A percentile compares a stretch with the other conserved stretches of the same genome.
phyloP scores from a whole-genome alignment of 805 yeast species.

The Cyberlindnera amylophila region DNA sequence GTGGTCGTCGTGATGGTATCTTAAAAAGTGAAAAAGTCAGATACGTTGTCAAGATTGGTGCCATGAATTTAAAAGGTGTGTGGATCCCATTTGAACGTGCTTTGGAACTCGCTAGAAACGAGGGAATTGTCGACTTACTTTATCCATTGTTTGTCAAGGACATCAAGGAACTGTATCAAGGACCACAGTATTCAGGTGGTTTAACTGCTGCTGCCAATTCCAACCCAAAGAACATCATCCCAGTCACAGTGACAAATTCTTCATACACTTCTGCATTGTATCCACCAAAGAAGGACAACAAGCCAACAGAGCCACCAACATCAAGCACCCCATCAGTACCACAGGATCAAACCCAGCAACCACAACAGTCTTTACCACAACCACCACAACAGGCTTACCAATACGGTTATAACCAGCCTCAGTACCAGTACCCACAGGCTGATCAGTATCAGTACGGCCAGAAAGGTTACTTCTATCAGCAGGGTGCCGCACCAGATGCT shows the following conservation, averaged over 20 bases:
- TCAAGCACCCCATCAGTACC: too few species aligned
- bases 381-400: background rate
- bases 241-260: constrained; percentile 27
- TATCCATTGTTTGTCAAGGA: constrained; percentile 64
- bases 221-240: constrained; percentile 27
- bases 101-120: constrained; percentile 63
- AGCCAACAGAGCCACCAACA: constrained; percentile 2
- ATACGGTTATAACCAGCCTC: background rate
- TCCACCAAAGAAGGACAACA: constrained; percentile 19
- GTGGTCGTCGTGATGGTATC: constrained; percentile 71
- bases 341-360: background rate
- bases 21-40: constrained; percentile 62
- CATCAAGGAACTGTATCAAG: constrained; percentile 41
- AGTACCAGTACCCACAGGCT: background rate
- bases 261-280: constrained; percentile 22
- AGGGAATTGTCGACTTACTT: constrained; percentile 54
- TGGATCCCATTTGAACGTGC: constrained; percentile 78
- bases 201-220: constrained; percentile 29
- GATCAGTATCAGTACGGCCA: background rate
- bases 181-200: constrained; percentile 31
- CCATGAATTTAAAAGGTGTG: constrained; percentile 71
- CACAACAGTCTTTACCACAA: background rate
- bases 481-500: too few species aligned
- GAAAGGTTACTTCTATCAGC: background rate
- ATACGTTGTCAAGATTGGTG: constrained; percentile 70